Base-by-base conservation (phyloP, 2,329 filamentous ascomycete species). In the Penicillium sp. region DNA sequence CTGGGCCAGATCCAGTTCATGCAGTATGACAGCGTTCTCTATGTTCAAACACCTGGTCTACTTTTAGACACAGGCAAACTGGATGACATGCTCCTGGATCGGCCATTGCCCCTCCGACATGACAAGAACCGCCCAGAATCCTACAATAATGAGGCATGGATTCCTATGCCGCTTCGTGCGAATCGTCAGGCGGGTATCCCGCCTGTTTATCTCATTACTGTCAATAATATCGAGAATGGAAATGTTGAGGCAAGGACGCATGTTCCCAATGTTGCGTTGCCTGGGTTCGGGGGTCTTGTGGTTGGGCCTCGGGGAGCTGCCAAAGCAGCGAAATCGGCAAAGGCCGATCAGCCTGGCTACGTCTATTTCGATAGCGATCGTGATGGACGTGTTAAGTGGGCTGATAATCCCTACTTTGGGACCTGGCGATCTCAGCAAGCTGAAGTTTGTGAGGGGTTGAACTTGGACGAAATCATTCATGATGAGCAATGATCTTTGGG, bases 1-100 rank as follows among this genome's bases (percentile, higher is more conserved):
- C 53, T 69, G 17, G 61, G 65, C 21, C 63, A 69, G 48, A 64
- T 69, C 37, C 67, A 70, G 43, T 69, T 72, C 50, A 64, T 67
- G 62, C 65, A 66, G 32, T 74, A 74, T 53, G 69, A 73, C 43
- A 67, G 70, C 34, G 67, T 73, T 0, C 53, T 74, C 1, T 74
- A 72, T 54, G 56, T 74, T 4, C 68, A 67, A 33, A 66, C 68
- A 1, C 72, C 72, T 0, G 72, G 72, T 0, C 49, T 74, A 37
- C 53, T 71, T 1, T 55, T 72, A 26, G 65, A 74, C 41, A 65
- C 61, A 1, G 58, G 59, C 6, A 67, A 64, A 24, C 53, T 75
- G 15, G 71, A 74, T 48, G 48, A 61, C 3, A 55, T 72, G 35
- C 57, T 75, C n/a, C 57, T 67, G 15, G 64, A 62, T 13, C 58